phyloP scores from a whole-genome alignment of 1,284 basidiomycete species.

The Cutaneotrichosporon sp. region DNA sequence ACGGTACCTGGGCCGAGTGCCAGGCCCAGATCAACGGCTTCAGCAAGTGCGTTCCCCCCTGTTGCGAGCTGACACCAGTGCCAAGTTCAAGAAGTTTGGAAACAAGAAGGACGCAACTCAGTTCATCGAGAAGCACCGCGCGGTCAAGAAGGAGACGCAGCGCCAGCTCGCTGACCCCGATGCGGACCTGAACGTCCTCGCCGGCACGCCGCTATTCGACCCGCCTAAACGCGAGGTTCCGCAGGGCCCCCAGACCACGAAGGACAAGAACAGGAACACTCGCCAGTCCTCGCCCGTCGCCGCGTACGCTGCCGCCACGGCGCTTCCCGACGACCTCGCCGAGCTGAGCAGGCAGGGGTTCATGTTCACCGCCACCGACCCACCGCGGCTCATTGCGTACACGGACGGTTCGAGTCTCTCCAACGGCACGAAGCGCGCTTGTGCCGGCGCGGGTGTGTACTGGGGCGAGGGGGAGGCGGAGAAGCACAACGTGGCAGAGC shows the following conservation, averaged over 20 bases:
- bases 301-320: slow-evolving; percentile 6
- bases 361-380: slow-evolving; percentile 27
- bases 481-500: slow-evolving; percentile 44
- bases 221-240: background rate
- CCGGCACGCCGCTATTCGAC: background rate
- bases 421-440: slow-evolving; percentile 45
- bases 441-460: slow-evolving; percentile 52
- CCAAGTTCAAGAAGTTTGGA: slow-evolving; percentile 50
- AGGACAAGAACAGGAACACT: background rate
- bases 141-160: background rate
- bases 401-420: slow-evolving; percentile 49
- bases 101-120: slow-evolving; percentile 33
- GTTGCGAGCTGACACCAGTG: slow-evolving; percentile 26
- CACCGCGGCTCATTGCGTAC: slow-evolving; percentile 46
- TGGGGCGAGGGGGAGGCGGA: slow-evolving; percentile 46
- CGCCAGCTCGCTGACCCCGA: background rate
- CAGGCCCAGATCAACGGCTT: slow-evolving; percentile 49
- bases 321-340: slow-evolving; percentile 23
- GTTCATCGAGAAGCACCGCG: slow-evolving; percentile 20
- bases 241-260: background rate
- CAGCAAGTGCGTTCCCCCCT: slow-evolving; percentile 31
- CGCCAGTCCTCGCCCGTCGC: slow-evolving; percentile 3
- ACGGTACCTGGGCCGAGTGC: slow-evolving; percentile 47
- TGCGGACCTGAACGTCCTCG: background rate
- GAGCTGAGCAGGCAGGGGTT: slow-evolving; percentile 36